Evolutionary conservation across 2,329 filamentous ascomycete genomes (phyloP).

Genomic region (Fusarium nodosum): DNA sequence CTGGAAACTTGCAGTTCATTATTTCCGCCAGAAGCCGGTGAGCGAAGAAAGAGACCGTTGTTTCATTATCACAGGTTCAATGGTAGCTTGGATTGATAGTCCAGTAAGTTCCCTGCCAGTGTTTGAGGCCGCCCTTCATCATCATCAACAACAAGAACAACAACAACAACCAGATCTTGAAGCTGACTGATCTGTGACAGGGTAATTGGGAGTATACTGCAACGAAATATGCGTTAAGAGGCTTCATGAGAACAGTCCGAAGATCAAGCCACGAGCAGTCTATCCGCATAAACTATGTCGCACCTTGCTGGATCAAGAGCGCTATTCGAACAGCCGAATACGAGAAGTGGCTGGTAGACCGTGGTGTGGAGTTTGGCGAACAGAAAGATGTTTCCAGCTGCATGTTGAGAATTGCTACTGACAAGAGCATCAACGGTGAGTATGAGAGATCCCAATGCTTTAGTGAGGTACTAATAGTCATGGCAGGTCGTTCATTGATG

Average conservation of each 20-base stretch:
- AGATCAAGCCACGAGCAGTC: conserved; percentile 53
- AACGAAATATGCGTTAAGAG: conserved; percentile 36
- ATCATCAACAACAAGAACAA: no score
- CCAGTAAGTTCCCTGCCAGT: conserved; percentile 46
- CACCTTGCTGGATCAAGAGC: conserved; percentile 59
- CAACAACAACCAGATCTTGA: not conserved
- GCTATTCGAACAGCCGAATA: conserved; percentile 57
- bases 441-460: not conserved
- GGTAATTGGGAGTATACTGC: conserved; percentile 45
- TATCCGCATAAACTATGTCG: conserved; percentile 63
- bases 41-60: conserved; percentile 58
- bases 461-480: not conserved
- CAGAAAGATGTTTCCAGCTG: conserved; percentile 52
- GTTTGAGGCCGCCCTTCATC: not conserved
- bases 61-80: conserved; percentile 63
- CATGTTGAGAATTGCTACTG: conserved; percentile 54
- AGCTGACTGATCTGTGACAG: not conserved
- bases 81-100: conserved; percentile 63
- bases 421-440: conserved; percentile 50
- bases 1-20: conserved; percentile 61
- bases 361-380: conserved; percentile 58
- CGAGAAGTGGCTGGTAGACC: conserved; percentile 57
- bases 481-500: conserved; percentile 38
- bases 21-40: conserved; percentile 59
- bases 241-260: conserved; percentile 39